Conservation (phyloP, 2,329 filamentous ascomycete genomes). For the Aspergillus chevalieri region DNA sequence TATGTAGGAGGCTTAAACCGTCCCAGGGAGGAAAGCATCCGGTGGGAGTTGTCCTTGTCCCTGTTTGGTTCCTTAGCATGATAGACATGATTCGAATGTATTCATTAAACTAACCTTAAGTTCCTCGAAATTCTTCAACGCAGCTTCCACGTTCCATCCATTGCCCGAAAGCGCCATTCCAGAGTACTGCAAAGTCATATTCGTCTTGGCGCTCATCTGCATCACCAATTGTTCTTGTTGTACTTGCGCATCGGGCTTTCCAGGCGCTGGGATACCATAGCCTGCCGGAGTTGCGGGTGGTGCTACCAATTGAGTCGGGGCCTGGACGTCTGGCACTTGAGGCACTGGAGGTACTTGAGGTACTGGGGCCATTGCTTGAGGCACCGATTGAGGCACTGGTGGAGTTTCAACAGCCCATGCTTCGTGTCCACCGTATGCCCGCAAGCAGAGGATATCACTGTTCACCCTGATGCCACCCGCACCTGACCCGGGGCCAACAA, state of each 20-base stretch:
- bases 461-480: conserved; percentile 65
- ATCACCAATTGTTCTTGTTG: conserved; percentile 63
- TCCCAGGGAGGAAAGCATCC: conserved; percentile 42
- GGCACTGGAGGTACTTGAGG: background rate
- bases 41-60: conserved; percentile 41
- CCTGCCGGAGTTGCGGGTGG: conserved; percentile 29
- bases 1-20: conserved; percentile 7
- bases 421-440: conserved; percentile 56
- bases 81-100: background rate
- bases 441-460: conserved; percentile 70
- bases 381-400: conserved; percentile 32
- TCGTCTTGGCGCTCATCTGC: conserved; percentile 69
- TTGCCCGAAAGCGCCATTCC: conserved; percentile 74
- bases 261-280: conserved; percentile 36
- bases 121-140: conserved; percentile 67
- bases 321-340: conserved; percentile 8
- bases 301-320: conserved; percentile 16
- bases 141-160: conserved; percentile 72
- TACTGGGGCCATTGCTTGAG: conserved; percentile 10
- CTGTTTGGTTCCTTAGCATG: conserved; percentile 20
- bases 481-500: conserved; percentile 67
- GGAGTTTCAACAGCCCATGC: conserved; percentile 44
- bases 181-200: conserved; percentile 73
- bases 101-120: conserved; percentile 55
- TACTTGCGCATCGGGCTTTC: conserved; percentile 45